Conservation (phyloP, 1,139 yeast species). For the Sugiyamaella paludigena region DNA sequence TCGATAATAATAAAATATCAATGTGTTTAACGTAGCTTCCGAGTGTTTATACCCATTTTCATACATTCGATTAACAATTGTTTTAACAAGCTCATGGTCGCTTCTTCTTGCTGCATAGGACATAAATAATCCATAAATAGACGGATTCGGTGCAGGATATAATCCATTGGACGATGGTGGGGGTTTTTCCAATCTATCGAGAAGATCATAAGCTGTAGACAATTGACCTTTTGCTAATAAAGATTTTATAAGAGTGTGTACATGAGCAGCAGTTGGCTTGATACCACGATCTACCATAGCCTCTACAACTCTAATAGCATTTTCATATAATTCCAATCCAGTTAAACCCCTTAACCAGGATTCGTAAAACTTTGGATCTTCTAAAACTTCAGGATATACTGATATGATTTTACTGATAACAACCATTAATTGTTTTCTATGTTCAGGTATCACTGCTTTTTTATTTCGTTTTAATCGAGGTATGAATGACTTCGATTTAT, state of each 20-base stretch:
- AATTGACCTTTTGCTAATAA: constrained; percentile 24
- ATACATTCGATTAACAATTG: constrained; percentile 24
- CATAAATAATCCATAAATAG: constrained; percentile 28
- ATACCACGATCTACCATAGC: constrained; percentile 29
- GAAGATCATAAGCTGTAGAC: constrained; percentile 22
- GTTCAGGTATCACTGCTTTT: constrained; percentile 11
- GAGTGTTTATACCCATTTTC: constrained; percentile 18
- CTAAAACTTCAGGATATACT: constrained; percentile 28
- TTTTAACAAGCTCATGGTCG: constrained; percentile 21
- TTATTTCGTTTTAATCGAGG: constrained; percentile 12
- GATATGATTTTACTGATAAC: constrained; percentile 24
- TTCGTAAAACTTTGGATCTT: constrained; percentile 27
- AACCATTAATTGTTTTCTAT: constrained; percentile 17
- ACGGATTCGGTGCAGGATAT: constrained; percentile 22
- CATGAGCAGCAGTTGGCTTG: constrained; percentile 20
- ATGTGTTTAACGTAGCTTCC: constrained; percentile 23
- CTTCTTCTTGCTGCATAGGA: constrained; percentile 28
- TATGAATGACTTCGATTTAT: constrained; percentile 13
- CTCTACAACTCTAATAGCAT: constrained; percentile 28
- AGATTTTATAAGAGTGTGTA: constrained; percentile 26
- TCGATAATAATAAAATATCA: constrained; percentile 26
- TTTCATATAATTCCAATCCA: constrained; percentile 25
- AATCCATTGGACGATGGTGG: constrained; percentile 1
- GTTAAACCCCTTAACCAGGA: constrained; percentile 33
- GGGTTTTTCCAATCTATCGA: constrained; percentile 23